Base-by-base conservation (phyloP, 75 land plant species). In the Azolla pinnata region DNA sequence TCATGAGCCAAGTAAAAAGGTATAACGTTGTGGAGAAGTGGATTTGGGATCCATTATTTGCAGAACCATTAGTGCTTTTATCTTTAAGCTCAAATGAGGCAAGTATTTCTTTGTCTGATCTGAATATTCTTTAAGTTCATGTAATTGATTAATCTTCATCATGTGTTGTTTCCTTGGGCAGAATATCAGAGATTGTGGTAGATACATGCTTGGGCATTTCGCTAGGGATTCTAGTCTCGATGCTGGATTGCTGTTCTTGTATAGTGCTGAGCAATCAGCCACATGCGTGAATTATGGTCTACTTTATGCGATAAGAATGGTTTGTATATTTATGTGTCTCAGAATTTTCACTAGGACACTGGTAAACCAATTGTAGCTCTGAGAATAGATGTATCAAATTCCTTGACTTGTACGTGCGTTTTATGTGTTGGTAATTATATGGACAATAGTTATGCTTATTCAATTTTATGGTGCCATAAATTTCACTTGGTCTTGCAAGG, bases 41-140 rank as follows among this genome's bases (percentile, higher is more conserved):
- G 87, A 74, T 71, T 20, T 93, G 90, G 96, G 98, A 88, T 48
- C 87, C 98, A 38, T 61, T 45, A 44, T 78, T 93, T 77, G 79
- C 84, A 12, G 96, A 88, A 55, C 74, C 87, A 50, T 60, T 93
- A 60, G 60, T 85, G 14, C 87, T 93, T 56, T 66, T 79, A 31
- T 70, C 84, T 67, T 38, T 83, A 48, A 81, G 81, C 62, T 70
- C 90, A 33, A 63, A 78, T 72, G 80, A 81, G 78, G 96, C 87
- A 69, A 57, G 80, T 1, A 14, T 52, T 21, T 23, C 24, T 26
- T 10, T 25, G 49, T 14, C 2, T 46, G 2, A 18, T 46, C 23
- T 46, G 49, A 14, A 38, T 38, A 38, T 38, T 38, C 12, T 38
- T 38, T 38, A 38, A 8, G 7, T 38, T 38, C 7, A 38, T 8